Evolutionary conservation across 495 filamentous ascomycete genomes (phyloP).

Genomic region (Letharia columbiana): DNA sequence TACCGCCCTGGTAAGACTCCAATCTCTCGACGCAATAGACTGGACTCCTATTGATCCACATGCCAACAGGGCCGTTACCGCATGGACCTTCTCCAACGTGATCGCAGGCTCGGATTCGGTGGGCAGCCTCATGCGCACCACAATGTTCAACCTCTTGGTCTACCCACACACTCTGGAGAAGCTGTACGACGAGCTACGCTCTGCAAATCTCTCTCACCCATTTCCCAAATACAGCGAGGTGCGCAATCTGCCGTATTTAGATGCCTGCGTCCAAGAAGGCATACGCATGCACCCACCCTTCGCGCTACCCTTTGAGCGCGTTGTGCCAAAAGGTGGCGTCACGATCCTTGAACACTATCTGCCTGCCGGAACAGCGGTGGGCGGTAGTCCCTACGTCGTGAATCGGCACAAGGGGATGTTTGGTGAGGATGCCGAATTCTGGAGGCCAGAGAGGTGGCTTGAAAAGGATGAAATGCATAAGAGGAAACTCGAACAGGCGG

Average conservation of each 20-base stretch:
- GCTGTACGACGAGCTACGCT: slow-evolving; percentile 24
- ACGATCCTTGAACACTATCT: slow-evolving; percentile 14
- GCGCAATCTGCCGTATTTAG: slow-evolving; percentile 30
- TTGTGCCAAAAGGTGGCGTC: slow-evolving; percentile 32
- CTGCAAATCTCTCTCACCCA: slow-evolving; percentile 9
- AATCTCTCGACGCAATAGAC: no score
- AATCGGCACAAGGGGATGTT: slow-evolving; percentile 23
- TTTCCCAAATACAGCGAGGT: slow-evolving; percentile 25
- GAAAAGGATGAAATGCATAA: slow-evolving; percentile 3
- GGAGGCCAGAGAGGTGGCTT: slow-evolving; percentile 30
- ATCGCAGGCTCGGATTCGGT: slow-evolving; percentile 33
- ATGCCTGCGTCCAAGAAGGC: slow-evolving; percentile 30
- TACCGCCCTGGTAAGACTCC: no score
- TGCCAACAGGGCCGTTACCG: not conserved
- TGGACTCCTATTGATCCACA: no score
- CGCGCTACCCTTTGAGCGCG: slow-evolving; percentile 32
- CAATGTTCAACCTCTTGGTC: no score
- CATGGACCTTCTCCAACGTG: slow-evolving; percentile 27
- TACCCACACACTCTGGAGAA: no score
- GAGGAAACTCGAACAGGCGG: slow-evolving; percentile 17
- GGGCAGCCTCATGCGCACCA: slow-evolving; percentile 19
- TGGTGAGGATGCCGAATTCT: slow-evolving; percentile 27
- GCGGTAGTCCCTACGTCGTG: slow-evolving; percentile 15
- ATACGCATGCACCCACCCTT: slow-evolving; percentile 35
- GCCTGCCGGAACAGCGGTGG: slow-evolving; percentile 14